These are phyloP conservation scores for Scheffersomyces coipomensis DNA, from an alignment of 805 yeast genomes.

Conservation along the genomic window DNA sequence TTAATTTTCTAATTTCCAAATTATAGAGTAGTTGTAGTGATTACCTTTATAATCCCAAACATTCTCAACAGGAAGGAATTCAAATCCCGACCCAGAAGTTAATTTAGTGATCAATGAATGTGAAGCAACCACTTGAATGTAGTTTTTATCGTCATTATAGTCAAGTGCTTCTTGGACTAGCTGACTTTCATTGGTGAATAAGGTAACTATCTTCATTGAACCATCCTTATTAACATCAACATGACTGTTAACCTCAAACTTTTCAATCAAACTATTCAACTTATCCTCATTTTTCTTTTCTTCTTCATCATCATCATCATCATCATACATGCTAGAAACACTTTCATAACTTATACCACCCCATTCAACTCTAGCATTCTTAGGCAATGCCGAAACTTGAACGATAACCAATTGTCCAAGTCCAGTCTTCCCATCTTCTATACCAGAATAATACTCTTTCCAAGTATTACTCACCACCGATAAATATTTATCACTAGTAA, in stretches of 20 bases:
- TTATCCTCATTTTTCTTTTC: conserved; percentile 1
- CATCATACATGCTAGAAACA: conserved; percentile 32
- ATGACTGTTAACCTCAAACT: conserved; percentile 12
- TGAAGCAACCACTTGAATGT: conserved; percentile 9
- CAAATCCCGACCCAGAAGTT: conserved; percentile 3
- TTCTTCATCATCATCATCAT: conserved; percentile 36
- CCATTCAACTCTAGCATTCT: conserved; percentile 71
- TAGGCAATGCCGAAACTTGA: conserved; percentile 59
- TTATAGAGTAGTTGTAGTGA: conserved; percentile 11
- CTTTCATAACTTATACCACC: conserved; percentile 56
- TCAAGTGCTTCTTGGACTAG: conserved; percentile 9
- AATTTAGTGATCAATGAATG: neutral
- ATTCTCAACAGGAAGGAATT: conserved; percentile 14
- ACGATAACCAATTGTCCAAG: conserved; percentile 46
- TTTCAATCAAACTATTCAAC: neutral
- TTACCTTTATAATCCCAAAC: conserved; percentile 10
- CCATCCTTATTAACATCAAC: conserved; percentile 8
- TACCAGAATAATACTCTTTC: conserved; percentile 34
- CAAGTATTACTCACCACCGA: conserved; percentile 40
- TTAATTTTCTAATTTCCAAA: conserved; percentile 14
- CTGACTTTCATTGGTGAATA: conserved; percentile 13
- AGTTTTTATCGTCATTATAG: conserved; percentile 1
- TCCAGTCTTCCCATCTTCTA: conserved; percentile 15
- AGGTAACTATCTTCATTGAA: conserved; percentile 5
- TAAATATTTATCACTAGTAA: conserved; percentile 34